Percentiles rank a stretch among this genome's conserved stretches.
Conservation (phyloP, 2,329 filamentous ascomycete genomes). For the Xylaria digitata region DNA sequence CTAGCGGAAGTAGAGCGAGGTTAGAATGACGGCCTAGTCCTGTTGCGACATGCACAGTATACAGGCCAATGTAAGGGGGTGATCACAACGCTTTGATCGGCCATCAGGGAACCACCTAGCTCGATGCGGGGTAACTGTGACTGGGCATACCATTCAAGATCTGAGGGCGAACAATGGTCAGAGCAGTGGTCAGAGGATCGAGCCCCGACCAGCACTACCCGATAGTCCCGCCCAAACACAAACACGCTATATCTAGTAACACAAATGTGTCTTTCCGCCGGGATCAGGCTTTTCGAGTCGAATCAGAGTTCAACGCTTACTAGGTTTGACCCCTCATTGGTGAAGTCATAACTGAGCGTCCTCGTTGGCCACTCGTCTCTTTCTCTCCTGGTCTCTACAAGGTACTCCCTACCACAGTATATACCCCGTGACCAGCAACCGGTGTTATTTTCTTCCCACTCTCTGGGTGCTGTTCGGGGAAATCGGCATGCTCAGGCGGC, state of each 20-base stretch:
- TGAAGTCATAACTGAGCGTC: slow-evolving; percentile 43
- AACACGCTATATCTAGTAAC: neutral
- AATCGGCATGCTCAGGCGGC: neutral
- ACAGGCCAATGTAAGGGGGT: slow-evolving; percentile 18
- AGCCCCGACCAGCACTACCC: neutral
- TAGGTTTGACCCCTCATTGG: slow-evolving; percentile 41
- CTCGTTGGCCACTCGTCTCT: slow-evolving; percentile 34
- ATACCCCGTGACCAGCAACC: slow-evolving; percentile 4
- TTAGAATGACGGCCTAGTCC: slow-evolving; percentile 6
- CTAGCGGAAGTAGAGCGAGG: neutral
- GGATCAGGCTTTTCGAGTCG: slow-evolving; percentile 1
- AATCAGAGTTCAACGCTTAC: slow-evolving; percentile 36
- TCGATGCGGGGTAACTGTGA: slow-evolving; percentile 45
- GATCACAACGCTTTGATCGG: slow-evolving; percentile 42
- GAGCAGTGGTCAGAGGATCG: neutral
- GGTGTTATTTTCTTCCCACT: neutral
- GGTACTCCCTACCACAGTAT: slow-evolving; percentile 23
- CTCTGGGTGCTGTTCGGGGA: slow-evolving; percentile 6
- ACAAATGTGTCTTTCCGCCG: slow-evolving; percentile 1
- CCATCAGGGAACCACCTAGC: slow-evolving; percentile 33
- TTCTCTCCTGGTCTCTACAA: slow-evolving; percentile 5
- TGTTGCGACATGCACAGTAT: slow-evolving; percentile 11
- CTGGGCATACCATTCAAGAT: slow-evolving; percentile 8
- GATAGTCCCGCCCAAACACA: neutral
- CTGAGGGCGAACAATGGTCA: neutral